These are phyloP conservation scores for Kodamaea leandrae DNA, from an alignment of 805 yeast species.

Conservation along the genomic window DNA sequence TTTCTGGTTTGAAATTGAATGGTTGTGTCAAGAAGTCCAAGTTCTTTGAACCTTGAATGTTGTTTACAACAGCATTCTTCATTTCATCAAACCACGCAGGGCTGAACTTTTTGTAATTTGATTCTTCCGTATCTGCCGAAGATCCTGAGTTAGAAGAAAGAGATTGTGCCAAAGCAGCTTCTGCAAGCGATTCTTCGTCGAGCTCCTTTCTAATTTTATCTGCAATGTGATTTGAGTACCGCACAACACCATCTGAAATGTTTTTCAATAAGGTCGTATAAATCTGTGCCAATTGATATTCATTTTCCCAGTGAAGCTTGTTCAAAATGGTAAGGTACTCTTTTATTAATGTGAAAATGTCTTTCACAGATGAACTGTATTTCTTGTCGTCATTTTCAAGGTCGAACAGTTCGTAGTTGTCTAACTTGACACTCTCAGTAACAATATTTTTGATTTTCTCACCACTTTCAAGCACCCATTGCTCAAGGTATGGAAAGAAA, in stretches of 20 bases:
- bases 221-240: constrained; percentile 43
- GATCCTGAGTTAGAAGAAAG: constrained; percentile 1
- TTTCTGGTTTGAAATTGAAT: constrained; percentile 53
- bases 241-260: constrained; percentile 58
- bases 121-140: constrained; percentile 15
- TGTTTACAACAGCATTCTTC: constrained; percentile 45
- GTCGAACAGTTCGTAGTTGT: constrained; percentile 54
- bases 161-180: constrained; percentile 15
- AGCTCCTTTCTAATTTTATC: constrained; percentile 44
- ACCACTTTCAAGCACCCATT: constrained; percentile 46
- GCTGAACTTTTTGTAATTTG: constrained; percentile 6
- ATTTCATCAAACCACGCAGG: constrained; percentile 50
- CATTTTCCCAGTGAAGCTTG: constrained; percentile 64
- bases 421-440: constrained; percentile 54
- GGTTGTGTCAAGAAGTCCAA: constrained; percentile 43
- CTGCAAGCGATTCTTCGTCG: constrained; percentile 24
- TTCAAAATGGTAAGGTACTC: constrained; percentile 57
- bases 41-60: constrained; percentile 36
- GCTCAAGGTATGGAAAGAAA: constrained; percentile 42
- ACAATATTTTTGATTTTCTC: constrained; percentile 48
- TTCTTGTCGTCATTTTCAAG: constrained; percentile 36
- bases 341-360: constrained; percentile 61
- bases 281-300: constrained; percentile 58
- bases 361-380: constrained; percentile 62
- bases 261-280: constrained; percentile 60